Evolutionary conservation across 2,329 filamentous ascomycete species (phyloP), one percentile per base, ranked within the genome.

Genomic region (Verticillium albo-atrum): DNA sequence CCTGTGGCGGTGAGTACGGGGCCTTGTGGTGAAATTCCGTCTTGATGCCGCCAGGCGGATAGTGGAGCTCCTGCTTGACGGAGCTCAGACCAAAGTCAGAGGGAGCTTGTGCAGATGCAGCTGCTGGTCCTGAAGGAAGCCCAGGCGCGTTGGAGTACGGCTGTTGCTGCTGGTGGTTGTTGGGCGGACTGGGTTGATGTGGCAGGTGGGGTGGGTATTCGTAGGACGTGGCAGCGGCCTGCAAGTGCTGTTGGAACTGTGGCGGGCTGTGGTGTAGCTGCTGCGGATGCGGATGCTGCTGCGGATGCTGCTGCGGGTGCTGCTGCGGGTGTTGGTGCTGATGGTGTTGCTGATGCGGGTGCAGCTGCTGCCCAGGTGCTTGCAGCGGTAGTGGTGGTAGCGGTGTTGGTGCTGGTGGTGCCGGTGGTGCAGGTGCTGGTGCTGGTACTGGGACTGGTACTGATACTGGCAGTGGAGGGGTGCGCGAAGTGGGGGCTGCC

Each of bases 281-380:
- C 56, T 47, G 37, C 9, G n/a, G 68, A 62, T 64, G 63, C 51
- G 68, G 68, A 35, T 65, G 66, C 59, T 61, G 57, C 9, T 59
- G 61, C n/a, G 54, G 57, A 4, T 55, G 62, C 66, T 61, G 63
- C 60, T 65, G 64, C 59, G 58, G 63, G 57, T 59, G 61, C 59
- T 61, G 65, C 60, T 63, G 65, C 55, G 62, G 64, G 60, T 64
- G 64, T 61, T 68, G 65, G 66, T 69, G 64, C 64, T 68, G 68
- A 70, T 71, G 70, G 62, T 68, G 65, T 65, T 69, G 67, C 58
- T 66, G 65, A 52, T 67, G 71, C 58, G 63, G 67, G 65, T 68
- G 68, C 64, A 70, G 42, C 65, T 61, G 37, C 42, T 17, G 55
- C 34, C n/a, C n/a, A n/a, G n/a, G n/a, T n/a, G n/a, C n/a, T n/a